Base-by-base conservation (phyloP, 2,329 filamentous ascomycete genomes). In the Penicillium sp. region DNA sequence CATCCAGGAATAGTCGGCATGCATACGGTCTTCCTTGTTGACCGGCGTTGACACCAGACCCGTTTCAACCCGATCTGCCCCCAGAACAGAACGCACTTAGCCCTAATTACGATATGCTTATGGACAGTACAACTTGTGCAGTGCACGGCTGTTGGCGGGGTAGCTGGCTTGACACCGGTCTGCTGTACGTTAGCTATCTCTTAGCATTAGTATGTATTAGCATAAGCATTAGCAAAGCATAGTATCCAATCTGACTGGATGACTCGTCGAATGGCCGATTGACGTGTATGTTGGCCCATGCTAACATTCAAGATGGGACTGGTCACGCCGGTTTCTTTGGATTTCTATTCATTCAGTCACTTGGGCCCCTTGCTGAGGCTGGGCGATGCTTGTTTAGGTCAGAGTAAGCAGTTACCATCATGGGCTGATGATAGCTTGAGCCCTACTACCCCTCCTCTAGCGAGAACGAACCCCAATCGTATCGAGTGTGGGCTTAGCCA, bases 61-160 rank as follows among this genome's bases (percentile, higher is more conserved):
- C 51, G 28, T 53, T 47, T 38, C 51, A 45, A 38, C 51, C 51
- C 51, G 42, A 53, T 53, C 42, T 53, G 26, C 51, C 42, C 20
- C 18, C 33, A 38, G 33, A 38, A 6, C 8, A 33, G 4, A 42
- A 20, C 38, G 18, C 18, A 42, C n/a, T 12, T 20, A 43, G 40
- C 40, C 40, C 40, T 43, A 43, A 18, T 23, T 23, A 23, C 38
- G 40, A 42, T 23, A 23, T 8, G 18, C 3, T 21, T 35, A 11
- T 35, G 28, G 28, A 33, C 5, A 33, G 5, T 43, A 43, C 8
- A 43, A 43, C 30, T 5, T 35, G 14, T 11, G 30, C 12, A 35
- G 30, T 35, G 40, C 40, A 43, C 20, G 20, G 20, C 40, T 43
- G 40, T 18, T 23, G 40, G 40, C 40, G 40, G 40, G 40, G 38